Percentiles rank a stretch among this genome's conserved stretches.
phyloP scores from a whole-genome alignment of 176 grass and related monocot species.

The Rhynchospora tenuis region DNA sequence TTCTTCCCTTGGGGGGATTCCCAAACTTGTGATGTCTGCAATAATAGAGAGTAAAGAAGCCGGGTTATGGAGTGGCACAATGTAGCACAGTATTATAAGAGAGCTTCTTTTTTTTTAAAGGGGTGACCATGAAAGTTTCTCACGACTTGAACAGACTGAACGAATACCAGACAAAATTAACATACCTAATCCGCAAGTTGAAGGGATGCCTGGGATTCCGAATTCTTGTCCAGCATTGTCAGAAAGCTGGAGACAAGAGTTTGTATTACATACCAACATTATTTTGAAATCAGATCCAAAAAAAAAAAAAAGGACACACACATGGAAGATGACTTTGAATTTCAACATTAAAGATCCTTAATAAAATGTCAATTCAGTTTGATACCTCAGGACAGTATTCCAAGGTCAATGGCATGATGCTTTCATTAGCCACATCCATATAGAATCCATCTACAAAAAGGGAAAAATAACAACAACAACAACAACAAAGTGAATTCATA shows the following conservation, averaged over 20 bases:
- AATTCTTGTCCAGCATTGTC: background rate
- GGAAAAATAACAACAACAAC: background rate
- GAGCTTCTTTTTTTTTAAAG: background rate
- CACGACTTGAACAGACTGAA: background rate
- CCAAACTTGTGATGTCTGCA: background rate
- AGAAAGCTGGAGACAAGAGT: constrained; percentile 11
- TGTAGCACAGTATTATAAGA: background rate
- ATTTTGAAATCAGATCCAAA: background rate
- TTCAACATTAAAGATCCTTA: background rate
- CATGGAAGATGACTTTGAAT: background rate
- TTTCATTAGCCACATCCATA: background rate
- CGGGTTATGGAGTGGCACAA: background rate
- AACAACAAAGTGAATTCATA: background rate
- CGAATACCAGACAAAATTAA: background rate
- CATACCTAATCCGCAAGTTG: background rate
- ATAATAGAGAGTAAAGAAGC: background rate
- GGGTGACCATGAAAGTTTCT: background rate
- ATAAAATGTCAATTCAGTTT: background rate
- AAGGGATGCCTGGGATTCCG: background rate
- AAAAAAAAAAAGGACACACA: background rate
- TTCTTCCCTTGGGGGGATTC: background rate
- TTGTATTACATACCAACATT: background rate
- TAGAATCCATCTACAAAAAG: background rate
- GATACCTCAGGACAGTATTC: constrained; percentile 2
- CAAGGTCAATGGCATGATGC: background rate